Conservation (phyloP, 2,329 filamentous ascomycete species). For the Colletotrichum sp. region DNA sequence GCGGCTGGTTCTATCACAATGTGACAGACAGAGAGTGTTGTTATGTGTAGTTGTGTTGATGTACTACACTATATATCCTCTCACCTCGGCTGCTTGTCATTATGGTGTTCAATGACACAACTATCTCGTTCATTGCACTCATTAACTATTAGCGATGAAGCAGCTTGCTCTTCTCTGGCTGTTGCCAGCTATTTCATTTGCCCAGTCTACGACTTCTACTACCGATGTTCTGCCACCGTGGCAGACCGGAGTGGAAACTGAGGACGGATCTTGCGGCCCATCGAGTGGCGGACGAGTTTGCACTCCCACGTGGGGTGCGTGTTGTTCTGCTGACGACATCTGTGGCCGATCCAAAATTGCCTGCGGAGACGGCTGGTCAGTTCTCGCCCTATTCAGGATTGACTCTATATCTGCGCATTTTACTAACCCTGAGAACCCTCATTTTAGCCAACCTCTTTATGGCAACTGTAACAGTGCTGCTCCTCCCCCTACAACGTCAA, state of each 20-base stretch:
- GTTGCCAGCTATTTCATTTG: not conserved
- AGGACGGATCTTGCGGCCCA: not conserved
- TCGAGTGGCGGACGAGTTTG: not conserved
- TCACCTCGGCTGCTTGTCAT: not conserved
- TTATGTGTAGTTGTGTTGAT: not conserved
- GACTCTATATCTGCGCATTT: not conserved
- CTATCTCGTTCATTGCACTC: not conserved
- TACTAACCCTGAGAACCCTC: not conserved
- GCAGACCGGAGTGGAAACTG: not conserved
- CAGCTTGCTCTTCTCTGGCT: not conserved
- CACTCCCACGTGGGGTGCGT: not conserved
- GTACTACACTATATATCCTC: not conserved
- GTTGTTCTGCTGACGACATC: not conserved
- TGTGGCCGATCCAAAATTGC: not conserved
- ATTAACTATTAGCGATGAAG: not conserved
- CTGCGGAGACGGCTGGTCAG: constrained; percentile 3
- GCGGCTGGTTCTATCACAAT: not conserved
- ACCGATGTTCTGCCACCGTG: not conserved
- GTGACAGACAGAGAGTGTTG: not conserved
- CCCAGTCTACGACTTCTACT: not conserved
- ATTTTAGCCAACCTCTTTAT: not conserved
- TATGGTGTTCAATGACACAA: not conserved
- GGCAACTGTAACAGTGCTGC: not conserved
- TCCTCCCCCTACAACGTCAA: not conserved
- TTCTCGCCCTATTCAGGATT: not conserved